Percentiles rank a stretch among this genome's conserved stretches.
Conservation (phyloP, 1,139 yeast genomes). For the Ogataea hybrid region DNA sequence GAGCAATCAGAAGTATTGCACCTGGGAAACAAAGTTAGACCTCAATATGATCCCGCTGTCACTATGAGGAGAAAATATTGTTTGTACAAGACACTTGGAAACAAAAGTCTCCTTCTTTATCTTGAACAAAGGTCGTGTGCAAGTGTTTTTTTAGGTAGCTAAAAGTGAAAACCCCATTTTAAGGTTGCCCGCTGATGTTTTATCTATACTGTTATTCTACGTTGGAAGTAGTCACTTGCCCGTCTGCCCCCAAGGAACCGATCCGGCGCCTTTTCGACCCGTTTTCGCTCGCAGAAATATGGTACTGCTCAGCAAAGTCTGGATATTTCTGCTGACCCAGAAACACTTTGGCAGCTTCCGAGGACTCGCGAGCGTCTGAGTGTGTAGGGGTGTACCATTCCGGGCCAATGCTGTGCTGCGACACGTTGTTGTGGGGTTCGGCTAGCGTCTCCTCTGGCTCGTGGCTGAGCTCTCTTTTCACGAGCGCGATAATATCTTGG, state of each 20-base stretch:
- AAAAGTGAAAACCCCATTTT: too few species aligned
- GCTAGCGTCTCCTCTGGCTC: neutral
- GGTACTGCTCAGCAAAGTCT: conserved; percentile 18
- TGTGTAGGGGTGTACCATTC: neutral
- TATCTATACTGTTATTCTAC: conserved; percentile 1
- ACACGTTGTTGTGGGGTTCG: neutral
- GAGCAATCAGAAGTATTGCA: neutral
- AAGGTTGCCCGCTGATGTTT: neutral
- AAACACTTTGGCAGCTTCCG: conserved; percentile 2
- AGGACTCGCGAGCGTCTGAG: conserved; percentile 11
- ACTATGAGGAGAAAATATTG: conserved; percentile 2
- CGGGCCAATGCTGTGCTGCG: neutral
- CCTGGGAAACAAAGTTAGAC: neutral
- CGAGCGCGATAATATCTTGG: conserved; percentile 31
- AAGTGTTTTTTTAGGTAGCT: too few species aligned
- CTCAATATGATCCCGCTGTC: conserved; percentile 1
- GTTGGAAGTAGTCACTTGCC: neutral
- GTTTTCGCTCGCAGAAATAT: conserved; percentile 10
- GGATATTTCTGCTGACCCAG: conserved; percentile 11
- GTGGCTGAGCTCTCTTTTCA: conserved; percentile 24
- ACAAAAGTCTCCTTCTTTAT: conserved; percentile 9
- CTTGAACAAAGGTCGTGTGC: neutral
- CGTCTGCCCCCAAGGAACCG: neutral
- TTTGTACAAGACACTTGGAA: conserved; percentile 9
- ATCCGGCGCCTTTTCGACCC: neutral